phyloP scores from a whole-genome alignment of 176 grass and related monocot genomes.

The Musa troglodytarum region DNA sequence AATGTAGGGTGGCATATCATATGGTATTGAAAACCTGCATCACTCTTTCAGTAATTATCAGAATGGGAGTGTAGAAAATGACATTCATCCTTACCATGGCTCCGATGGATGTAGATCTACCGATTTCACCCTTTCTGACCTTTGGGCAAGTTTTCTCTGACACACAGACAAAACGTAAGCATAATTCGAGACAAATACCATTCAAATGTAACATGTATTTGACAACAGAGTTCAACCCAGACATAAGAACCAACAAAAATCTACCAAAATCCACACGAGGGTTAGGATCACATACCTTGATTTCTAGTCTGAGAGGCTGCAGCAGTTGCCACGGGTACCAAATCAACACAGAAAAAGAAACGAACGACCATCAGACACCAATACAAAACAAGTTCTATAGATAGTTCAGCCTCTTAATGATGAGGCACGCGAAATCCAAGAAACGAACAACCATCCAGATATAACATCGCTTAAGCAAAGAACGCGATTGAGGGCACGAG shows the following conservation, averaged over 20 bases:
- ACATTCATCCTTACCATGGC: conserved; percentile 64
- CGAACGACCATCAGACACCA: conserved; percentile 15
- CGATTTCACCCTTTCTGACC: conserved; percentile 91
- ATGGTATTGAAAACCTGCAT: background rate
- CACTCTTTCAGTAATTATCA: background rate
- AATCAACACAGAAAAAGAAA: conserved; percentile 26
- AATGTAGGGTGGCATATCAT: background rate
- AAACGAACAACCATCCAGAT: conserved; percentile 10
- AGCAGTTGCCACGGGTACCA: conserved; percentile 32
- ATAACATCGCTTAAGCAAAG: background rate
- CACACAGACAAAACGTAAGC: conserved; percentile 22
- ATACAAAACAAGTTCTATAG: background rate
- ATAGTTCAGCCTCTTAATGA: background rate
- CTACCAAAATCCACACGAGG: background rate
- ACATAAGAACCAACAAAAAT: conserved; percentile 31
- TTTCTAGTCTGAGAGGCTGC: conserved; percentile 99
- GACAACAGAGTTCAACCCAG: conserved; percentile 5
- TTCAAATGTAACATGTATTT: conserved; percentile 8
- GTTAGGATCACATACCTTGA: conserved; percentile 61
- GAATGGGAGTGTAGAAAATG: background rate
- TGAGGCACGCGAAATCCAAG: background rate
- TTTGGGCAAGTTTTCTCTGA: conserved; percentile 93
- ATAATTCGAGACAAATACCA: conserved; percentile 16
- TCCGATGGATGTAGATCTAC: conserved; percentile 95
- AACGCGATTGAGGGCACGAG: background rate